A percentile compares a stretch with the other conserved stretches of the same genome.
Evolutionary conservation across 106 monocot species (phyloP).

Genomic region (Narthecium ossifragum): DNA sequence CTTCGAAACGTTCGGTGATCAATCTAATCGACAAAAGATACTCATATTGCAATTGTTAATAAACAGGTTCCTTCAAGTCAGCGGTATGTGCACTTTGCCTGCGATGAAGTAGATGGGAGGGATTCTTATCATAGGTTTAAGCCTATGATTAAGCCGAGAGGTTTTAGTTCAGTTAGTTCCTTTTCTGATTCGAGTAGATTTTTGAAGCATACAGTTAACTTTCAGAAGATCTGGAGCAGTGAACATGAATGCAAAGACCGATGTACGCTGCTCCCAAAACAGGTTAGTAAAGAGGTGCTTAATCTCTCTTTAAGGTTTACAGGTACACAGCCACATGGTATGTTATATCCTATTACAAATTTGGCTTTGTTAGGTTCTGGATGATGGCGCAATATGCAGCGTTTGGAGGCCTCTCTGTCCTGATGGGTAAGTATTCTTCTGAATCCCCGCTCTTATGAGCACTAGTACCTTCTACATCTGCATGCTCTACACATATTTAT

Average conservation of each 20-base stretch:
- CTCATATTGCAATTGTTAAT: background rate
- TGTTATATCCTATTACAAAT: too few relatives aligned
- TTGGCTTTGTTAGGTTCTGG: constrained; percentile 19
- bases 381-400: constrained; percentile 69
- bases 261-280: constrained; percentile 84
- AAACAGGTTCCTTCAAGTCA: constrained; percentile 85
- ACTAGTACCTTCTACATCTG: too few relatives aligned
- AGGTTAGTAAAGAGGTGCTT: constrained; percentile 26
- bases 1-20: background rate
- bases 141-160: constrained; percentile 58
- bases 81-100: constrained; percentile 66
- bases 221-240: constrained; percentile 92
- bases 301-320: background rate
- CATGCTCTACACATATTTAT: too few relatives aligned
- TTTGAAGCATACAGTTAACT: constrained; percentile 67
- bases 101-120: constrained; percentile 51
- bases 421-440: constrained; percentile 54
- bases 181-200: constrained; percentile 47
- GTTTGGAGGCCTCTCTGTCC: constrained; percentile 90
- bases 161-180: constrained; percentile 25
- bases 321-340: too few relatives aligned
- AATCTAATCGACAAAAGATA: background rate
- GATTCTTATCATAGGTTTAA: constrained; percentile 32
- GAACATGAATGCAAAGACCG: constrained; percentile 50
- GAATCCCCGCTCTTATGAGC: too few relatives aligned